These are phyloP conservation scores for Dryas octopetala DNA, from an alignment of 306 rosid species.

Conservation along the genomic window DNA sequence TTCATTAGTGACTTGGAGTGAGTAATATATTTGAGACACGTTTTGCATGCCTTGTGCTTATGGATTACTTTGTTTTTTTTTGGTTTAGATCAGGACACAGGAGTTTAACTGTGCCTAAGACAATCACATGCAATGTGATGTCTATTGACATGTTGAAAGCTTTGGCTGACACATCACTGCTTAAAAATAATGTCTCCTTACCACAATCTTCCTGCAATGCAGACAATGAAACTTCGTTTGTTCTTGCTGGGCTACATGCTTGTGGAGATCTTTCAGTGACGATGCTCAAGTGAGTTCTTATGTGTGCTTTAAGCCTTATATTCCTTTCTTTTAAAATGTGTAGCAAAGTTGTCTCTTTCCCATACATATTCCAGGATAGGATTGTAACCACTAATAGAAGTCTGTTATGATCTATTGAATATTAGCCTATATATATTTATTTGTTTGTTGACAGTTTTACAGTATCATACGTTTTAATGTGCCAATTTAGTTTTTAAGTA, in stretches of 20 bases:
- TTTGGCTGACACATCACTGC: slow-evolving; percentile 49
- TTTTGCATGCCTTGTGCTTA: slow-evolving; percentile 5
- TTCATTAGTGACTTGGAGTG: not conserved
- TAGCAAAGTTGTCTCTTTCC: not conserved
- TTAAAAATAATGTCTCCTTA: slow-evolving; percentile 29
- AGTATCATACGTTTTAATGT: slow-evolving; percentile 7
- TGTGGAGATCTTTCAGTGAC: slow-evolving; percentile 94
- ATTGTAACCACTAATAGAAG: not conserved
- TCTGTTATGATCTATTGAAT: not conserved
- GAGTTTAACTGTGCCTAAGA: slow-evolving; percentile 66
- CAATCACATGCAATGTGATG: slow-evolving; percentile 70
- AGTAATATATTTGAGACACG: not conserved
- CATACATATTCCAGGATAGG: not conserved
- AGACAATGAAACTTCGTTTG: slow-evolving; percentile 43
- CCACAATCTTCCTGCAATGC: slow-evolving; percentile 28
- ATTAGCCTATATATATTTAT: not conserved
- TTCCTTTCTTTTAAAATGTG: slow-evolving; percentile 5
- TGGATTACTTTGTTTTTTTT: slow-evolving; percentile 4
- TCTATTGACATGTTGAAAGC: slow-evolving; percentile 69
- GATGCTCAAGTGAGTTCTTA: slow-evolving; percentile 73
- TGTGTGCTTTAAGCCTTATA: slow-evolving; percentile 15
- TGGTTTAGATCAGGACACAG: slow-evolving; percentile 59
- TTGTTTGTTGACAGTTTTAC: not conserved
- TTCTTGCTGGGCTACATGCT: slow-evolving; percentile 97
- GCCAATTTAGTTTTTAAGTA: not conserved